These are phyloP conservation scores for Ceratocystis lukuohia DNA, from an alignment of 2,329 filamentous ascomycete species.

Conservation along the genomic window DNA sequence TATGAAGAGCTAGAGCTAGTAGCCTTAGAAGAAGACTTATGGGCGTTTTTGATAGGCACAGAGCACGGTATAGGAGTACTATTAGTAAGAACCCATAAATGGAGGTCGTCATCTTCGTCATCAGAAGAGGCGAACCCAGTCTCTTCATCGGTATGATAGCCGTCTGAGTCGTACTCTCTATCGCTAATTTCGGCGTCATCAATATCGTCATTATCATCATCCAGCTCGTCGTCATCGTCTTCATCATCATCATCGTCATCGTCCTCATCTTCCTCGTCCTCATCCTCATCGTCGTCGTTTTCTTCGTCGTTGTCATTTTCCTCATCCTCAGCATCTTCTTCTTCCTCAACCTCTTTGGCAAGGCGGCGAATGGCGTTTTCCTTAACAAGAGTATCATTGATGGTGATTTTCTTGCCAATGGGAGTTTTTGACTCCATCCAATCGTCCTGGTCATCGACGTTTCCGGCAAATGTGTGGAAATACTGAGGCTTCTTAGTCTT, in stretches of 20 bases:
- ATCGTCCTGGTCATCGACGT: constrained; percentile 68
- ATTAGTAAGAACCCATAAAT: constrained; percentile 42
- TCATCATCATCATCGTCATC: constrained; percentile 33
- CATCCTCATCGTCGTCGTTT: constrained; percentile 37
- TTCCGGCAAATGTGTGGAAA: constrained; percentile 89
- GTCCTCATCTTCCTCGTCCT: constrained; percentile 37
- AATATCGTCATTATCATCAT: constrained; percentile 39
- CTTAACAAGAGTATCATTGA: constrained; percentile 78
- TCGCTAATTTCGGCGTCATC: constrained; percentile 56
- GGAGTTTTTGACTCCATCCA: constrained; percentile 67
- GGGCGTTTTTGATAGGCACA: background rate
- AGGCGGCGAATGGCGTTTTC: constrained; percentile 79
- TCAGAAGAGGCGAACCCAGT: constrained; percentile 56
- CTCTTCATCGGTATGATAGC: constrained; percentile 62
- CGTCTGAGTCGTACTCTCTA: constrained; percentile 44
- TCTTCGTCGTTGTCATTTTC: constrained; percentile 35
- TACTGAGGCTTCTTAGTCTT: constrained; percentile 39
- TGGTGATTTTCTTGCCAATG: constrained; percentile 59
- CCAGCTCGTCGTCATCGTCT: constrained; percentile 39
- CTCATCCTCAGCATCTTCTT: constrained; percentile 61
- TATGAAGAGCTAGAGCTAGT: constrained; percentile 45
- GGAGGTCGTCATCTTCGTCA: constrained; percentile 50
- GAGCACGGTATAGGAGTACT: constrained; percentile 22
- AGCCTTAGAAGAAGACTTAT: constrained; percentile 5
- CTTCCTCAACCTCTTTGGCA: constrained; percentile 81